A percentile compares a stretch with the other conserved stretches of the same genome.
These are phyloP conservation scores for apple (Malus domestica) DNA, from an alignment of 306 rosid species.

Conservation along the genomic window ASM211411v1 NC_041805.1:4778501-4779000, in stretches of 20 bases:
- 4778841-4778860: conserved; percentile 78
- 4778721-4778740: background rate
- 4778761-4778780: conserved; percentile 59
- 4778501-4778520: background rate
- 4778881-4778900: conserved; percentile 87
- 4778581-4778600: conserved; percentile 70
- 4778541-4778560: conserved; percentile 30
- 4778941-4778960: conserved; percentile 54
- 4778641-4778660: conserved; percentile 72
- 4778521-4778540: background rate
- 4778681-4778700: background rate
- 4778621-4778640: conserved; percentile 68
- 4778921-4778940: conserved; percentile 65
- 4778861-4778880: conserved; percentile 76
- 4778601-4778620: conserved; percentile 79
- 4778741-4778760: conserved; percentile 3
- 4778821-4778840: conserved; percentile 83
- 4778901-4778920: conserved; percentile 86
- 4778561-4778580: conserved; percentile 75
- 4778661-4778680: conserved; percentile 71
- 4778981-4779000: conserved; percentile 4
- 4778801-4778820: conserved; percentile 89
- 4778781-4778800: conserved; percentile 99
- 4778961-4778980: conserved; percentile 7
- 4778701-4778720: background rate